These are phyloP conservation scores for Phaeoacremonium minimum DNA, from an alignment of 2,329 filamentous ascomycete species.

Conservation along the genomic window DNA sequence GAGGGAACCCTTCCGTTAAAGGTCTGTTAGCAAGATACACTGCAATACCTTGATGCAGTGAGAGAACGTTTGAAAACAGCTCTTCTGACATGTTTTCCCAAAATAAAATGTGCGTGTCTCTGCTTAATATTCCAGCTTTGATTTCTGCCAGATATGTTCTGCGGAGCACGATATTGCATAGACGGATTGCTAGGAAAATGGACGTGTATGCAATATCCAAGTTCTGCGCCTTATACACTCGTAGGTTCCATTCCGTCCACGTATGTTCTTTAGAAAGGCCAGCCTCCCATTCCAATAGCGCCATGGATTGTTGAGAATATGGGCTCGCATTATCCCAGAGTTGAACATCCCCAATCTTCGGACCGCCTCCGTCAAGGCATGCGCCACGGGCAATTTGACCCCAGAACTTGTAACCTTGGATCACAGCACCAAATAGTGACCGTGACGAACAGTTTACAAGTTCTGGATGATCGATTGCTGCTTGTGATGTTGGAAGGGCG, in stretches of 20 bases:
- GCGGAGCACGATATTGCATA: constrained; percentile 25
- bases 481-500: constrained; percentile 22
- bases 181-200: constrained; percentile 22
- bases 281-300: constrained; percentile 18
- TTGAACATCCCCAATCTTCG: constrained; percentile 4
- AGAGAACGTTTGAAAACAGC: constrained; percentile 27
- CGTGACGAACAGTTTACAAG: constrained; percentile 15
- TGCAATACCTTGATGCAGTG: constrained; percentile 29
- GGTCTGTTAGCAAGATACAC: constrained; percentile 21
- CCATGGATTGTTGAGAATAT: constrained; percentile 13
- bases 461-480: constrained; percentile 16
- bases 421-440: constrained; percentile 28
- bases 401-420: constrained; percentile 28
- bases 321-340: constrained; percentile 12
- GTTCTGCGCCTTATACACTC: constrained; percentile 23
- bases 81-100: constrained; percentile 22
- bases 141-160: constrained; percentile 21
- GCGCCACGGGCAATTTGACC: constrained; percentile 23
- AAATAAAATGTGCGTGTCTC: constrained; percentile 14
- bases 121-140: constrained; percentile 6
- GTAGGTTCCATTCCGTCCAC: constrained; percentile 27
- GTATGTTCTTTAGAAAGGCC: constrained; percentile 18
- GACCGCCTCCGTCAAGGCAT: constrained; percentile 9
- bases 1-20: constrained; percentile 24
- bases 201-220: constrained; percentile 26